phyloP scores from a whole-genome alignment of 257 asterid species.

The Solanum rostratum region DNA sequence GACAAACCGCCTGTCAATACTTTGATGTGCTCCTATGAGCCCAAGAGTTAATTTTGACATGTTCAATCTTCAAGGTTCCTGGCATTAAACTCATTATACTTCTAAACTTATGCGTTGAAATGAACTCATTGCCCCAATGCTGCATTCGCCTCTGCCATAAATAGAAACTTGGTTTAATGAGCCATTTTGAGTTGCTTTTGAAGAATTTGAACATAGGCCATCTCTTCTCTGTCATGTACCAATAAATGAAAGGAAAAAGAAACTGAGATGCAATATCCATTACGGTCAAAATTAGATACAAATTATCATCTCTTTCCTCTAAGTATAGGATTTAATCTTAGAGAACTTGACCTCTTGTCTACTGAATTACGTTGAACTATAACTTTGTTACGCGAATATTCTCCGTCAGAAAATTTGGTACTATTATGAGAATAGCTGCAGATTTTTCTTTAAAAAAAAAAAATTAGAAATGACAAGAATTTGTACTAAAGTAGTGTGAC shows the following conservation, averaged over 20 bases:
- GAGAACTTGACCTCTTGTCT: not conserved
- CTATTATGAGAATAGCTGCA: not conserved
- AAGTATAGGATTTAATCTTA: not conserved
- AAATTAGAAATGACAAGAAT: no score
- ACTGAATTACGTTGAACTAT: not conserved
- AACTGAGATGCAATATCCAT: not conserved
- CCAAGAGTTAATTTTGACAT: no score
- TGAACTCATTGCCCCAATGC: not conserved
- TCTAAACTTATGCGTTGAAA: not conserved
- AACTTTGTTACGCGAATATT: not conserved
- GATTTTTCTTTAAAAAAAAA: no score
- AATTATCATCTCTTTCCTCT: not conserved
- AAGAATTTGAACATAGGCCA: not conserved
- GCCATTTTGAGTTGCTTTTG: not conserved
- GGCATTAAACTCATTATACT: not conserved
- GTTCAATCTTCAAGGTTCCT: not conserved
- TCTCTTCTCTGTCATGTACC: not conserved
- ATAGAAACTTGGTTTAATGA: not conserved
- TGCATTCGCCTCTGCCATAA: not conserved
- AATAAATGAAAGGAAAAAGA: no score
- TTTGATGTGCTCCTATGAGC: not conserved
- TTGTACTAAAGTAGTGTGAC: no score
- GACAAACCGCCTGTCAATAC: not conserved
- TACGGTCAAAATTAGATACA: not conserved
- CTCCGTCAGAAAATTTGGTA: not conserved